phyloP scores from a whole-genome alignment of 495 filamentous ascomycete species.

The Coniosporium apollinis region DNA sequence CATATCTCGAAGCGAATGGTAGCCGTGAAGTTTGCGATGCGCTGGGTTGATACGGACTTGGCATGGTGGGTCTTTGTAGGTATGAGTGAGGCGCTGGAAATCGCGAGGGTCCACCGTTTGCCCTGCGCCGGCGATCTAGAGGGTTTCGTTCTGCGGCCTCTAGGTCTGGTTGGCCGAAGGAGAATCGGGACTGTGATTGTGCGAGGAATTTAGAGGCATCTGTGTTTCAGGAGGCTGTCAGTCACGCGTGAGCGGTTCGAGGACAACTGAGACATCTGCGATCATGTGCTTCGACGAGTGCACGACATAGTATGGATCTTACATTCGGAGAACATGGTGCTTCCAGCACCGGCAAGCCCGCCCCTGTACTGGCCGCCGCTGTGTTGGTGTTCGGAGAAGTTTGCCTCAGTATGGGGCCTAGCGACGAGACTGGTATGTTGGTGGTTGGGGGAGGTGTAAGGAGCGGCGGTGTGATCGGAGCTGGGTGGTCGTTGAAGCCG shows the following conservation, averaged over 20 bases:
- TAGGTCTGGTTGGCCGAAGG: conserved; percentile 42
- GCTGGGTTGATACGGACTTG: conserved; percentile 56
- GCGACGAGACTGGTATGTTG: too few relatives aligned
- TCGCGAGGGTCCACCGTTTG: conserved; percentile 27
- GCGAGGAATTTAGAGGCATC: conserved; percentile 96
- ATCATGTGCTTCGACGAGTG: conserved; percentile 11
- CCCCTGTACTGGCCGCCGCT: too few relatives aligned
- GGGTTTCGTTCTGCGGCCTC: conserved; percentile 29
- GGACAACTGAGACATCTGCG: conserved; percentile 9
- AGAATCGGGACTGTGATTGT: conserved; percentile 84
- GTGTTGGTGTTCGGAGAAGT: too few relatives aligned
- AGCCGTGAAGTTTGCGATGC: conserved; percentile 56
- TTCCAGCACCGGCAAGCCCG: too few relatives aligned
- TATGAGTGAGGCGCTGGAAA: conserved; percentile 33
- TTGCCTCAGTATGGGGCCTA: too few relatives aligned
- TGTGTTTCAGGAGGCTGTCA: conserved; percentile 23
- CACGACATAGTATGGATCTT: conserved; percentile 26
- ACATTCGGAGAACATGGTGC: conserved; percentile 97
- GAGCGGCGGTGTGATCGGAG: too few relatives aligned
- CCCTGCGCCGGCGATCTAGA: conserved; percentile 28
- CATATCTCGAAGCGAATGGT: conserved; percentile 58
- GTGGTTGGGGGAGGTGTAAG: too few relatives aligned
- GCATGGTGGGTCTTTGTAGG: conserved; percentile 30
- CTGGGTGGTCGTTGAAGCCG: too few relatives aligned
- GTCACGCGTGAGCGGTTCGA: conserved; percentile 15